Evolutionary conservation across 805 yeast species (phyloP), one percentile per base, ranked within the genome.

Genomic region (Kluyveromyces wickerhamii): DNA sequence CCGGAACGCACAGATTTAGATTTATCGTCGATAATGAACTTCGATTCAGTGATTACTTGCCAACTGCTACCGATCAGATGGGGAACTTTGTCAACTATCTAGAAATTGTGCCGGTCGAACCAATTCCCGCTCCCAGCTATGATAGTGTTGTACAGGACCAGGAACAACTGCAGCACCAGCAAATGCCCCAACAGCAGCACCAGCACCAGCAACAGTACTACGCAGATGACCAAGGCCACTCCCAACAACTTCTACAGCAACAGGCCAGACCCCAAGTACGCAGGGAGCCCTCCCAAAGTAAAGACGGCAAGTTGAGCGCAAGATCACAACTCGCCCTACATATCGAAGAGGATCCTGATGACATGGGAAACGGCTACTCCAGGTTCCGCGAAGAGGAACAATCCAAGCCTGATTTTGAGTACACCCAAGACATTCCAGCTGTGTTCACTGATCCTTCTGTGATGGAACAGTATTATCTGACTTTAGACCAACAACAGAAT

Each of bases 21-120:
- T 88, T 88, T 54, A 94, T 89, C 38, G 92, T 88, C 27, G 96
- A 88, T 52, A 87, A 88, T 59, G 96, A 89, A 55, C 74, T 88
- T 47, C 65, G 95, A 42, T 85, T 86, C 54, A 79, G 92, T 24
- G 94, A 87, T 57, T 77, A 71, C 45, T 69, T 88, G 47, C 95
- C 95, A n/a, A 87, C 95, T 1, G 97, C 97, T 5, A 88, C 97
- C 0, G 96, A 89, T 60, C 94, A 88, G 43, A 81, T 87, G 78
- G 97, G 97, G 31, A 88, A 88, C 54, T 83, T 88, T 50, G 95
- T 89, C 33, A 88, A 88, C 60, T 88, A 88, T 59, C 71, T 88
- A 36, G 95, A 86, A 57, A 81, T 85, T 17, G 61, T 51, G 21
- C 62, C 53, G 6, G 63, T 59, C 14, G 47, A 47, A 48, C 4